Base-by-base conservation (phyloP, 768 basidiomycete species). In the Phlebiopsis flavidoalba region DNA sequence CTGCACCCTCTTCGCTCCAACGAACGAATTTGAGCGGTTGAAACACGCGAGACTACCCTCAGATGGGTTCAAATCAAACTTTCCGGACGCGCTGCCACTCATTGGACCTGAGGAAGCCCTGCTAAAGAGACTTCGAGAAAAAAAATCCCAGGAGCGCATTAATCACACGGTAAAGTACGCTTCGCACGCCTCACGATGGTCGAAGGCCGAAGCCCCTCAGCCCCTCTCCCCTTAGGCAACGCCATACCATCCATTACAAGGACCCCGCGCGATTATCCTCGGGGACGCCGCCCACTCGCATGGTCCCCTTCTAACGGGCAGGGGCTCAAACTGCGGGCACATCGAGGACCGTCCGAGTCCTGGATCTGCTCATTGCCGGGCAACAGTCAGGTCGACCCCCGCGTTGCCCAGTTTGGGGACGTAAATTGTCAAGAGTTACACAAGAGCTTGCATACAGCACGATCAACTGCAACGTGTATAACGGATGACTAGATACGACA, bases 251-350 rank as follows among this genome's bases (percentile, higher is more conserved):
- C 75, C 93, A 97, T 74, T 93, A 93, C 79, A 82, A 83, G 75
- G 92, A 93, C 76, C n/a, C n/a, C 83, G 91, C 66, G 93, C 80
- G 63, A 81, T 98, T 43, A 83, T 98, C 58, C 75, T 99, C 53
- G 96, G 96, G 58, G 96, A 99, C 74, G 89, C 96, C 45, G 93
- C 94, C 11, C 96, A 99, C 74, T 90, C 93, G n/a, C 47, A 98
- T 98, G 95, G 95, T 95, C n/a, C 95, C 96, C 63, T 95, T 95
- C 77, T 95, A 91, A n/a, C 72, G 91, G 96, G 47, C 96, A 99
- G 80, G 96, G 96, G 46, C 82, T 98, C 66, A 99, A n/a, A 99
- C 71, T 97, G 95, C 70, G 96, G 96, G 15, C 82, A n/a, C n/a
- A n/a, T 99, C 56, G 96, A 99, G 76, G 96, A 99, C 73, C n/a